These are phyloP conservation scores for Linderina pennispora DNA, from an alignment of 192 early-diverging fungal species.

Conservation along the genomic window DNA sequence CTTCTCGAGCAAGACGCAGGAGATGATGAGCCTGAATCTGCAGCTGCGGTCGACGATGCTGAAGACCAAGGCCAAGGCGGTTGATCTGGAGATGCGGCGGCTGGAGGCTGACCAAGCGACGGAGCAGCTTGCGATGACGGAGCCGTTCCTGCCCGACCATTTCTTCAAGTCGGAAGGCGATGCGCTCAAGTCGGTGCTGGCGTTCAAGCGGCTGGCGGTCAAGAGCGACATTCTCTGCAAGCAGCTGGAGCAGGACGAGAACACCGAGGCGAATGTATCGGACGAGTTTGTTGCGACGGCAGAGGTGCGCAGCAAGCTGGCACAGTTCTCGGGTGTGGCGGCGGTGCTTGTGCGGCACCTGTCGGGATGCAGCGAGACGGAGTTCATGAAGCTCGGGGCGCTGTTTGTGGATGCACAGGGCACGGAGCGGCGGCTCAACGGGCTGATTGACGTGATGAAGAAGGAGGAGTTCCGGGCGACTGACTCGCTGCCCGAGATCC, in stretches of 20 bases:
- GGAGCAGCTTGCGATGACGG: constrained; percentile 50
- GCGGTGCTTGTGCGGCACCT: constrained; percentile 64
- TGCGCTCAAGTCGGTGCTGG: constrained; percentile 62
- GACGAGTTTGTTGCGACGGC: constrained; percentile 49
- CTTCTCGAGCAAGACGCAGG: constrained; percentile 66
- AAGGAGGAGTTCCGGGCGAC: constrained; percentile 68
- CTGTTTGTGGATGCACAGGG: constrained; percentile 73
- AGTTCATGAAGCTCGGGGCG: constrained; percentile 66
- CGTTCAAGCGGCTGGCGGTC: constrained; percentile 76
- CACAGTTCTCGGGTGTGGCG: constrained; percentile 57
- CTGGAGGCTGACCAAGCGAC: constrained; percentile 80
- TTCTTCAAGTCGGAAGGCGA: constrained; percentile 79
- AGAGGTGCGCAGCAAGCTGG: constrained; percentile 27
- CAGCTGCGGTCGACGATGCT: constrained; percentile 73
- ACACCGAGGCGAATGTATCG: constrained; percentile 43
- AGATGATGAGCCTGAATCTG: constrained; percentile 72
- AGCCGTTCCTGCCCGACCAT: constrained; percentile 80
- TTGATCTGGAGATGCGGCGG: constrained; percentile 86
- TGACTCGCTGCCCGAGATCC: constrained; percentile 62
- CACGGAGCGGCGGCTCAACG: constrained; percentile 71
- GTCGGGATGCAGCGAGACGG: constrained; percentile 57
- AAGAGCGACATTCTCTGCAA: constrained; percentile 72
- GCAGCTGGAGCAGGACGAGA: constrained; percentile 67
- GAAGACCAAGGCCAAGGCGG: constrained; percentile 81
- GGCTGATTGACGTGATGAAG: constrained; percentile 67